Conservation (phyloP, 129 eudicot species). For the Chrysanthemum seticuspe region DNA sequence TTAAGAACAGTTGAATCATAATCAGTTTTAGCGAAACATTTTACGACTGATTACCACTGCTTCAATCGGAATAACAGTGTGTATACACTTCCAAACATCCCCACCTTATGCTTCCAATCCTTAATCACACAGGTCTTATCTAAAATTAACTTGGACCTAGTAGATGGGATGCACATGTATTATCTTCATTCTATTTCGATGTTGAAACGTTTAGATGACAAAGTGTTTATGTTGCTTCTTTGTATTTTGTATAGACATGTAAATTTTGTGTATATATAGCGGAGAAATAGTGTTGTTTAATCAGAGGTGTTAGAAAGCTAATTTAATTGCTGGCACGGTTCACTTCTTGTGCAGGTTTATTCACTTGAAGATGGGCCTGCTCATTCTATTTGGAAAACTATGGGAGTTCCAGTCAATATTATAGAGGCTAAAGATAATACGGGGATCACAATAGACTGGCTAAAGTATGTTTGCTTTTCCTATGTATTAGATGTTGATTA, state of each 20-base stretch:
- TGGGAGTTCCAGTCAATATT: slow-evolving; percentile 60
- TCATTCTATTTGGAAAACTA: slow-evolving; percentile 55
- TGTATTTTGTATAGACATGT: not conserved
- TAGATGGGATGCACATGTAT: not conserved
- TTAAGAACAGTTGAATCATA: no score
- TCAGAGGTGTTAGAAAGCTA: slow-evolving; percentile 8
- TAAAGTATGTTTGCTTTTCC: slow-evolving; percentile 55
- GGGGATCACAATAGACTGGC: slow-evolving; percentile 66
- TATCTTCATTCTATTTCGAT: not conserved
- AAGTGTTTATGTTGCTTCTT: not conserved
- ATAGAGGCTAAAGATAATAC: slow-evolving; percentile 34
- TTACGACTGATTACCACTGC: not conserved
- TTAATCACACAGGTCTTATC: no score
- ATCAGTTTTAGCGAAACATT: not conserved
- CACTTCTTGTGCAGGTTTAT: slow-evolving; percentile 47
- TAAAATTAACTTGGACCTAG: not conserved
- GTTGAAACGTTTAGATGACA: not conserved
- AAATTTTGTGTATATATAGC: not conserved
- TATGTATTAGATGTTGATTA: not conserved
- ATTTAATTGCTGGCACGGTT: not conserved
- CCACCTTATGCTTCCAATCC: no score
- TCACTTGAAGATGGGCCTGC: slow-evolving; percentile 87
- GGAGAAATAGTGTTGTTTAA: slow-evolving; percentile 9
- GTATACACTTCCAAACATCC: not conserved
- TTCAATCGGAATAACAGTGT: not conserved